Evolutionary conservation across 257 asterid genomes (phyloP), one percentile per base, ranked within the genome.

Genomic region (Solanum stenotomum): DNA sequence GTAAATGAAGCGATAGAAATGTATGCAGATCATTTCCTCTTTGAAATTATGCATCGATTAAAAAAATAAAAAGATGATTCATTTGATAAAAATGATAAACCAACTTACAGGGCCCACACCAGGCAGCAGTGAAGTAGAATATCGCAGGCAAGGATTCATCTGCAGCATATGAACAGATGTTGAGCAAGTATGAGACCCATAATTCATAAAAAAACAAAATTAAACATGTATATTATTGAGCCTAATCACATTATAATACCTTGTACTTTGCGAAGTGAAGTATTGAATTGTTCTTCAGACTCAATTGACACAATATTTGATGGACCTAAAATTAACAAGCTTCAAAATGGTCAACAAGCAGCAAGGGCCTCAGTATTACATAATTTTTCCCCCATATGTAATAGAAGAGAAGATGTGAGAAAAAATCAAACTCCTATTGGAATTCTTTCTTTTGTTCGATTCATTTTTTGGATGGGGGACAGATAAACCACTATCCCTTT

Each of bases 81-180:
- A 81, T 16, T 56, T 1, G 5, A 46, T 81, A 29, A 29, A 46
- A 20, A 49, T 56, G 42, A 33, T 27, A 8, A 42, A 78, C 85
- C 52, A 68, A 88, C 98, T 95, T 95, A 97, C 99, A 97, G 83
- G 99, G 99, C 79, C 95, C 98, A 88, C 99, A 97, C 99, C 99
- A 97, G 91, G 89, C 98, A 34, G 99, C 99, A 7, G 99, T 97
- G 71, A 94, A 97, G 94, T 97, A 97, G 93, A 97, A 96, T 90
- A 97, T 87, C 13, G 98, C 94, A 22, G 98, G 98, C 92, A 93
- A 90, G 44, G 96, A 94, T 87, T 97, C 99, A 88, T 94, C 98
- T 96, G 90, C 90, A 92, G 61, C 83, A 91, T 67, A 89, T 10
- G 27, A 49, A 82, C 70, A 82, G 70, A 49, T 49, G 40, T 49